Base-by-base conservation (phyloP, 108 stramenopile species). In the Nitzschia inconspicua region DNA sequence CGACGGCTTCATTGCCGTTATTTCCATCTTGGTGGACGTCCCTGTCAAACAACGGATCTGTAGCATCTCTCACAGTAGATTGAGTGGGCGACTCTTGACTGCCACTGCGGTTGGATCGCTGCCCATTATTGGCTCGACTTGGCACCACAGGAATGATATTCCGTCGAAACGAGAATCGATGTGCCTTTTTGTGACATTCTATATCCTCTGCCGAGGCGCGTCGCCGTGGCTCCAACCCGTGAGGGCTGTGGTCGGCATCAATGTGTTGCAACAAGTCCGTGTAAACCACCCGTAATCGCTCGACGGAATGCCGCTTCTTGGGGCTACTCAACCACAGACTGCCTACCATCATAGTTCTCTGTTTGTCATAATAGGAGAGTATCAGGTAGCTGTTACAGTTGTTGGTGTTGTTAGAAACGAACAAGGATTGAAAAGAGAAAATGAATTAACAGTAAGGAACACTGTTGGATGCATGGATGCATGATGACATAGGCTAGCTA, bases 231-330 rank as follows among this genome's bases (percentile, higher is more conserved):
- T 64, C 64, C 3, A 73, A 52, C 42, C 54, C 48, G n/a, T n/a
- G n/a, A n/a, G n/a, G n/a, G 2, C 40, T 52, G 39, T 65, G 43
- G n/a, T 63, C 40, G 22, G 65, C 32, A 35, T 65, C 72, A 40
- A 73, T 73, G 27, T 65, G 64, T 10, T 65, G 49, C 5, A 73
- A 32, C 23, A 73, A 57, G 32, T 73, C 72, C 25, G 60, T 60
- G 18, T 60, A 60, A 9, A 60, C 32, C 29, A 42, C 60, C 47
- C 60, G 25, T 11, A 60, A 19, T 28, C 60, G 41, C 20, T 60
- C 60, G 44, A 34, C 18, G 30, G 44, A 58, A 26, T 26, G 20
- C 28, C 43, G 39, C 3, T 47, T 56, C 5, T 37, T 37, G 53
- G 53, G 23, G 19, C 4, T 54, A n/a, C n/a, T n/a, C n/a, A n/a